Percentiles rank a stretch among this genome's conserved stretches.
Conservation (phyloP, 2,329 filamentous ascomycete species). For the Fusarium sublunatum region DNA sequence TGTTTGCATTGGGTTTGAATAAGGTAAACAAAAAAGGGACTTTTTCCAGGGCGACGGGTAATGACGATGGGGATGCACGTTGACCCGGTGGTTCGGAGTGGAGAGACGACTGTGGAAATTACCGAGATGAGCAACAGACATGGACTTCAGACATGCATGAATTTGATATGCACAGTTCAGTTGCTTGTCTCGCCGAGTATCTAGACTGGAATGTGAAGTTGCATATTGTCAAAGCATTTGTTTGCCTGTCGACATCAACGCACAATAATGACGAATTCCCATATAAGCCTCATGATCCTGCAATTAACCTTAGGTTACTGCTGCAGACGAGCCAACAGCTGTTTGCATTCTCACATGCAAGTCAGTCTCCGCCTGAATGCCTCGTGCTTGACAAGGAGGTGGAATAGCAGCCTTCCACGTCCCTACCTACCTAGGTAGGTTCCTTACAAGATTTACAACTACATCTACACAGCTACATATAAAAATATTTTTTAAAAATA, state of each 20-base stretch:
- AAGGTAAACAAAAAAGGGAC: conserved; percentile 23
- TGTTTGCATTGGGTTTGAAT: conserved; percentile 19
- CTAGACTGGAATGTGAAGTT: conserved; percentile 22
- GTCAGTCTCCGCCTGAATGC: conserved; percentile 23
- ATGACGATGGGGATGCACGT: conserved; percentile 31
- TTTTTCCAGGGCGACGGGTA: conserved; percentile 25
- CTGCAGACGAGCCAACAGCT: conserved; percentile 1
- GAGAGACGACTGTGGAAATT: conserved; percentile 19
- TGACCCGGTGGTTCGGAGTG: conserved; percentile 32
- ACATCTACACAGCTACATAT: too few species aligned
- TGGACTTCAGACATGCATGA: conserved; percentile 20
- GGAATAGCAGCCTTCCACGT: too few species aligned
- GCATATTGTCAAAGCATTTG: neutral
- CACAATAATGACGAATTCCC: conserved; percentile 17
- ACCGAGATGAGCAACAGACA: conserved; percentile 39
- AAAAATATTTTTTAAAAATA: too few species aligned
- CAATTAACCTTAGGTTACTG: conserved; percentile 5
- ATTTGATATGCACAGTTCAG: conserved; percentile 7
- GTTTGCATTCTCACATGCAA: conserved; percentile 15
- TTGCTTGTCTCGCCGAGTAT: conserved; percentile 17
- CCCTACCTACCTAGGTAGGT: too few species aligned
- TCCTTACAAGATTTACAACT: too few species aligned
- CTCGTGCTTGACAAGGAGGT: too few species aligned
- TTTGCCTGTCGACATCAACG: conserved; percentile 1
- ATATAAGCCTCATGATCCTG: conserved; percentile 21